Evolutionary conservation across 495 filamentous ascomycete species (phyloP), one percentile per base, ranked within the genome.

Genomic region (Poronia punctata): DNA sequence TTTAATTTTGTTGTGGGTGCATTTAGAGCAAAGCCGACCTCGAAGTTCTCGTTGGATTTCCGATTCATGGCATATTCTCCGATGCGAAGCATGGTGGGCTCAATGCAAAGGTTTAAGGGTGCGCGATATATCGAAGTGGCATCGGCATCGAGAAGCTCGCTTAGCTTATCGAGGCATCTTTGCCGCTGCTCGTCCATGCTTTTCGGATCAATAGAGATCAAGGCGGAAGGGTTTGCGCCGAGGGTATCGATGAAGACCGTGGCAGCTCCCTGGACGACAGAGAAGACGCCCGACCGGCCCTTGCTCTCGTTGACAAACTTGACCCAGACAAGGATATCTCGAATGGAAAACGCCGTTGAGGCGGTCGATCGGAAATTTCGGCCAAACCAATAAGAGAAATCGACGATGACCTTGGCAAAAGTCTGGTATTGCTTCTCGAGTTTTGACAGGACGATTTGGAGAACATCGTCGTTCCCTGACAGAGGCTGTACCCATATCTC

Each of bases 191-290:
- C 52, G 1, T 56, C 57, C 50, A 81, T 77, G 19, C 71, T 66
- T 38, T 74, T 62, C 2, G 76, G 66, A 36, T 75, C 73, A 11
- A 82, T 76, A 2, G 84, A 78, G 31, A 93, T 70, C 49, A 93
- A 70, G 1, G 84, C 87, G 10, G 90, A 86, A 3, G 92, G 89
- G 53, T 95, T 96, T 7, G 93, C 89, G 26, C 93, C 93, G 5
- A 97, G 70, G 1, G 87, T 88, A 61, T 99, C 93, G 43, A 97
- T 82, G 53, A 88, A 99, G 3, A 97, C 89, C 70, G 96, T 86
- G 2, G 89, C 86, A 29, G 90, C 92, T 21, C 93, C 93, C 53
- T 97, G 87, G 19, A 96, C 64, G n/a, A 71, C 52, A 14, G 63
- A 62, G 29, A 56, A 46, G 7, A 56, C 53, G 1, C 74, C 72